A percentile compares a stretch with the other conserved stretches of the same genome.
Evolutionary conservation across 768 basidiomycete genomes (phyloP).

Genomic region (Leccinum aurantiacum): DNA sequence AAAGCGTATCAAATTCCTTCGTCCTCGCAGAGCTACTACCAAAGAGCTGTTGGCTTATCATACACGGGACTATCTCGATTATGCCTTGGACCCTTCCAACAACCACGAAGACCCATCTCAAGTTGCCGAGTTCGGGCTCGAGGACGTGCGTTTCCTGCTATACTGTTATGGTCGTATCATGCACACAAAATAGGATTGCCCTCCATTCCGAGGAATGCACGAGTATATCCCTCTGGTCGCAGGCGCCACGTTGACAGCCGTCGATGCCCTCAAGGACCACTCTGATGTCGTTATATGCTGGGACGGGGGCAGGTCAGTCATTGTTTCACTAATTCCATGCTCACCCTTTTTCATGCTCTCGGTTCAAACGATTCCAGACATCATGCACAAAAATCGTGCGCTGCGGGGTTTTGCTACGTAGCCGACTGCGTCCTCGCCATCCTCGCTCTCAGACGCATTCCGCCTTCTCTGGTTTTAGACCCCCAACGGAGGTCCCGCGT

Average conservation of each 20-base stretch:
- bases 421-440: slow-evolving; percentile 86
- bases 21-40: slow-evolving; percentile 52
- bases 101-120: slow-evolving; percentile 25
- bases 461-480: slow-evolving; percentile 16
- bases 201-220: slow-evolving; percentile 65
- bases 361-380: slow-evolving; percentile 48
- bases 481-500: slow-evolving; percentile 51
- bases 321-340: neutral
- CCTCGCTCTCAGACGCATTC: slow-evolving; percentile 57
- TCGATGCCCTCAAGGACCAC: slow-evolving; percentile 51
- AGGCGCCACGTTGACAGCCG: slow-evolving; percentile 77
- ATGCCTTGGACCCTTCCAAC: slow-evolving; percentile 41
- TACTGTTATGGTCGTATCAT: neutral
- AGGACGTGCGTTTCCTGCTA: slow-evolving; percentile 45
- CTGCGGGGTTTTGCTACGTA: slow-evolving; percentile 93
- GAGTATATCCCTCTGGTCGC: slow-evolving; percentile 72
- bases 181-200: slow-evolving; percentile 65
- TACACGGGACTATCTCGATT: slow-evolving; percentile 66
- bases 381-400: slow-evolving; percentile 75
- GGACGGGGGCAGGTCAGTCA: slow-evolving; percentile 82
- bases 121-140: slow-evolving; percentile 52
- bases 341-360: neutral
- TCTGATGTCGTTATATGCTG: slow-evolving; percentile 73
- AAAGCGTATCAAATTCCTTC: slow-evolving; percentile 44
- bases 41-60: slow-evolving; percentile 70